Conservation (phyloP, 2,329 filamentous ascomycete species). For the Fusarium austroafricanum region DNA sequence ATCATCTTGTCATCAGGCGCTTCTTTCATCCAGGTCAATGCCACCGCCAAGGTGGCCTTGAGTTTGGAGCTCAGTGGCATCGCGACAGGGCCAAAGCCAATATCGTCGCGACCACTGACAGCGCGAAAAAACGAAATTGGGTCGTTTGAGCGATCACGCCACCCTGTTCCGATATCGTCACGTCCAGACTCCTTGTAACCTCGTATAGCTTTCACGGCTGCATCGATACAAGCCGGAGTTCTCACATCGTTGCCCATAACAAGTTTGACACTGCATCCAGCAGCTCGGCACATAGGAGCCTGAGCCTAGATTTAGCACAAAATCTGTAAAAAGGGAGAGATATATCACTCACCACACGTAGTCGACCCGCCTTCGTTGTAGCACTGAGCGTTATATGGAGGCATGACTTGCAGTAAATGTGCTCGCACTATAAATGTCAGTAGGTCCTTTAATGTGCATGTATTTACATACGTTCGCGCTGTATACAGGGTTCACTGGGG, state of each 20-base stretch:
- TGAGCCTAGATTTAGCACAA: slow-evolving; percentile 9
- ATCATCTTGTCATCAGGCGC: slow-evolving; percentile 55
- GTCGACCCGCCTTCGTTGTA: neutral
- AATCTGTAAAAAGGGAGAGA: fast-evolving
- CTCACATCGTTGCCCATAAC: neutral
- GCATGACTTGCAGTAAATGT: slow-evolving; percentile 49
- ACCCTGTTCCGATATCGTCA: slow-evolving; percentile 36
- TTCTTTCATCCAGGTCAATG: slow-evolving; percentile 49
- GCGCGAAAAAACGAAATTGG: slow-evolving; percentile 40
- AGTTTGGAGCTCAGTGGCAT: slow-evolving; percentile 50
- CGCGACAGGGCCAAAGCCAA: neutral
- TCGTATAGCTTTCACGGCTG: fast-evolving
- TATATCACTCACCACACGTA: neutral
- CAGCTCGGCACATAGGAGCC: neutral
- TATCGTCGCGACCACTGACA: neutral
- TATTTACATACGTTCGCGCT: slow-evolving; percentile 13
- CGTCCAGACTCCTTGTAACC: slow-evolving; percentile 34
- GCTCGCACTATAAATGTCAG: slow-evolving; percentile 48
- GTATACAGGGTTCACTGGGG: neutral
- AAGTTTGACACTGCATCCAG: neutral
- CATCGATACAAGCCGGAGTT: neutral
- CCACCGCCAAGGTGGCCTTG: slow-evolving; percentile 47
- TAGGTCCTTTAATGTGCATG: fast-evolving
- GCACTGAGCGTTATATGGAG: neutral
- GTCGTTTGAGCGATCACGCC: fast-evolving